Evolutionary conservation across 2,329 filamentous ascomycete species (phyloP).

Genomic region (Ascochyta fabae): DNA sequence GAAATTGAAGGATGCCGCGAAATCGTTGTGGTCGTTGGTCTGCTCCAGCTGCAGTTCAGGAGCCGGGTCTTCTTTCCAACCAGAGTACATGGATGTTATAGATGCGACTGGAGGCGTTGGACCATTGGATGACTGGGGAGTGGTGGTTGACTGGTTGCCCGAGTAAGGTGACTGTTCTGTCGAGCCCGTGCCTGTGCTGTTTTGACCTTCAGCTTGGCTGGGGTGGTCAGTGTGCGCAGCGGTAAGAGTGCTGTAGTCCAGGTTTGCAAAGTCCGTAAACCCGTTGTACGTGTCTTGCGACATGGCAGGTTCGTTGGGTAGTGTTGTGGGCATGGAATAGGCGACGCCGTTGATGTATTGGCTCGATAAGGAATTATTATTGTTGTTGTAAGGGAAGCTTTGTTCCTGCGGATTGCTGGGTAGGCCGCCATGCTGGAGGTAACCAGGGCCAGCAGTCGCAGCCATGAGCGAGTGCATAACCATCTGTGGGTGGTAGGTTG

Average conservation of each 20-base stretch:
- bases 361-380: slow-evolving; percentile 30
- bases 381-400: slow-evolving; percentile 31
- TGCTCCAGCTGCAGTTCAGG: slow-evolving; percentile 30
- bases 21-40: slow-evolving; percentile 38
- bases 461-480: slow-evolving; percentile 49
- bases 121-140: slow-evolving; percentile 42
- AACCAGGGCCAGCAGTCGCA: slow-evolving; percentile 41
- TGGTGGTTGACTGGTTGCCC: slow-evolving; percentile 37
- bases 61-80: slow-evolving; percentile 44
- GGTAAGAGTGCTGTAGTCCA: slow-evolving; percentile 36
- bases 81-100: slow-evolving; percentile 46
- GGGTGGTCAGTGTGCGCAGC: slow-evolving; percentile 32
- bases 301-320: slow-evolving; percentile 30
- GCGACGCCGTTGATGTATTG: slow-evolving; percentile 31
- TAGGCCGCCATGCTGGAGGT: slow-evolving; percentile 39
- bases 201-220: slow-evolving; percentile 34
- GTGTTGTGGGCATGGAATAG: slow-evolving; percentile 33
- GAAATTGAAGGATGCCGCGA: slow-evolving; percentile 39
- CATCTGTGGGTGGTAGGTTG: slow-evolving; percentile 38
- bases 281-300: slow-evolving; percentile 32
- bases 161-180: slow-evolving; percentile 47
- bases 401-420: slow-evolving; percentile 33
- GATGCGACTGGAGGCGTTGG: slow-evolving; percentile 45
- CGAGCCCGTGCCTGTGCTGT: slow-evolving; percentile 41
- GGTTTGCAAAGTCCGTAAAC: slow-evolving; percentile 36